phyloP scores from a whole-genome alignment of 139 green algal genomes.

The Closterium sp. region DNA sequence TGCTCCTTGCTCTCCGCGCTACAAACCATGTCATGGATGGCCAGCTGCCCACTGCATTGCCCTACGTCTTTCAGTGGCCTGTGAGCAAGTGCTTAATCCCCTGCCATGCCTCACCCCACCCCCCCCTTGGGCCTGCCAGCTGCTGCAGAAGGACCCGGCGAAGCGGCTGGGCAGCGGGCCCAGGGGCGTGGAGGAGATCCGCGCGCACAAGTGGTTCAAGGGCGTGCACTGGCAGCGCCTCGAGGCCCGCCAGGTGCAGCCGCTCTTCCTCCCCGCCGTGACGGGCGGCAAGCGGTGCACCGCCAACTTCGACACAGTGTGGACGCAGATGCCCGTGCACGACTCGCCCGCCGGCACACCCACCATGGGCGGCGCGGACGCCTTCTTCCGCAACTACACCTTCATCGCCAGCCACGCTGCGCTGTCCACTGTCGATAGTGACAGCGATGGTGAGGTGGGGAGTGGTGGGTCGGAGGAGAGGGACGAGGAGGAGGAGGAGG shows the following conservation, averaged over 20 bases:
- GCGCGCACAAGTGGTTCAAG: slow-evolving; percentile 86
- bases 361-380: not conserved
- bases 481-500: not conserved
- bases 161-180: slow-evolving; percentile 79
- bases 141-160: slow-evolving; percentile 78
- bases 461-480: not conserved
- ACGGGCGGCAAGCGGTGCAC: slow-evolving; percentile 51
- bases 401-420: slow-evolving; percentile 2
- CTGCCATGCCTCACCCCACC: not conserved
- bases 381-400: slow-evolving; percentile 37
- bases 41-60: too few species aligned
- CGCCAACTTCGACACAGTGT: slow-evolving; percentile 86
- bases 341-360: slow-evolving; percentile 67
- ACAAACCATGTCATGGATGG: too few species aligned
- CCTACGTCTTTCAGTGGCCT: not conserved
- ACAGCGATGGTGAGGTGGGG: slow-evolving; percentile 24
- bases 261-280: slow-evolving; percentile 78
- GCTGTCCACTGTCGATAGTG: slow-evolving; percentile 32
- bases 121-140: slow-evolving; percentile 11
- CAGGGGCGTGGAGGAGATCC: slow-evolving; percentile 65
- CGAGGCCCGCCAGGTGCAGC: slow-evolving; percentile 66
- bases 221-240: slow-evolving; percentile 82
- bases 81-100: not conserved
- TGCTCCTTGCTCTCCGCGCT: too few species aligned
- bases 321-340: slow-evolving; percentile 67